Evolutionary conservation across 805 yeast species (phyloP).

Genomic region (Cyberlindnera subsufficiens): DNA sequence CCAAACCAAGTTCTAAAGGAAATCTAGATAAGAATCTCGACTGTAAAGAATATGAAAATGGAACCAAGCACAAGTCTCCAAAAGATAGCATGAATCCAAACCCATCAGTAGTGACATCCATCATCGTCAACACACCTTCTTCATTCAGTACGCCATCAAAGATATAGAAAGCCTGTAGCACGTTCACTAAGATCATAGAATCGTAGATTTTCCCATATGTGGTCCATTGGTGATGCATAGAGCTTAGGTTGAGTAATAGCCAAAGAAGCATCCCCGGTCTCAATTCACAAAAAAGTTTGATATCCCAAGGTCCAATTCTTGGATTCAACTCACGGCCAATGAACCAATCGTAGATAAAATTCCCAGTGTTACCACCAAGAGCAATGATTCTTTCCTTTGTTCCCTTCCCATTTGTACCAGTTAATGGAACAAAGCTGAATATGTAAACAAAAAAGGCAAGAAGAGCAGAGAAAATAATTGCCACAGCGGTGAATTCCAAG

Average conservation of each 20-base stretch:
- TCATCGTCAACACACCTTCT: conserved; percentile 86
- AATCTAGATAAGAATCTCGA: conserved; percentile 71
- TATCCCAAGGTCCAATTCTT: conserved; percentile 76
- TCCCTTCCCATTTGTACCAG: conserved; percentile 41
- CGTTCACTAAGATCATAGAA: conserved; percentile 63
- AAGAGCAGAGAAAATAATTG: conserved; percentile 57
- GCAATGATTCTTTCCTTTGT: conserved; percentile 72
- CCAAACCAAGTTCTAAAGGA: conserved; percentile 46
- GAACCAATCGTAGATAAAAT: conserved; percentile 82
- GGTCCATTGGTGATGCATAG: conserved; percentile 76
- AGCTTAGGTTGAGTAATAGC: conserved; percentile 71
- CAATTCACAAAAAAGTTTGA: conserved; percentile 87
- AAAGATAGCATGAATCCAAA: conserved; percentile 94
- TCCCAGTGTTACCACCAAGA: conserved; percentile 80
- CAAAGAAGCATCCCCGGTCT: conserved; percentile 92
- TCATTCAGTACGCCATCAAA: conserved; percentile 92
- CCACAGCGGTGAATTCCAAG: conserved; percentile 54
- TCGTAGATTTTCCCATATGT: conserved; percentile 54
- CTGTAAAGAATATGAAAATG: conserved; percentile 86
- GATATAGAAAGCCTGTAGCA: conserved; percentile 75
- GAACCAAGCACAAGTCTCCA: conserved; percentile 91
- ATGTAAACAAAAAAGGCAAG: conserved; percentile 63
- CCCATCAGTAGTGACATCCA: conserved; percentile 94
- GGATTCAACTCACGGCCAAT: conserved; percentile 97
- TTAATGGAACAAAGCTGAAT: conserved; percentile 58